Conservation (phyloP, 2,329 filamentous ascomycete genomes). For the Pestalotiopsis fici region DNA sequence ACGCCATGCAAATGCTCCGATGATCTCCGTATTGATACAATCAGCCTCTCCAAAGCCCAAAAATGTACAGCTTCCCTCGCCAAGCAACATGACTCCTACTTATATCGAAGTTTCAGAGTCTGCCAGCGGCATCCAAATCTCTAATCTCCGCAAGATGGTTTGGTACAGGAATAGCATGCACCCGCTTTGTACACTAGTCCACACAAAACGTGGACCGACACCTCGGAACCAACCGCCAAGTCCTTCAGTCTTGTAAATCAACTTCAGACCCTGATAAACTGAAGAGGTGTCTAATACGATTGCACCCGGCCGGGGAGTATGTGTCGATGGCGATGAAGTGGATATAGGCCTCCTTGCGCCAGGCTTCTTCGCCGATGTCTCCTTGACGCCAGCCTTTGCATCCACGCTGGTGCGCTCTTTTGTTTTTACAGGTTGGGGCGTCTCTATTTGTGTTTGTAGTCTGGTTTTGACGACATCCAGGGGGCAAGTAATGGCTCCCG, state of each 20-base stretch:
- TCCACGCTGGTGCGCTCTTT: conserved; percentile 23
- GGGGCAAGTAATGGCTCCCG: conserved; percentile 91
- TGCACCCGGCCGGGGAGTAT: conserved; percentile 76
- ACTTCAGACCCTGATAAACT: conserved; percentile 76
- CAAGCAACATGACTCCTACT: background rate
- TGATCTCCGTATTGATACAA: conserved; percentile 22
- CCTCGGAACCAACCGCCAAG: conserved; percentile 90
- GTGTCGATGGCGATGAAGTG: conserved; percentile 84
- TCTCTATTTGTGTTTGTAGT: conserved; percentile 83
- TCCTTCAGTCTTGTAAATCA: conserved; percentile 91
- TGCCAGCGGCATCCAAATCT: conserved; percentile 45
- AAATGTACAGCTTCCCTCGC: background rate
- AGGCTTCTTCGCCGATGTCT: conserved; percentile 22
- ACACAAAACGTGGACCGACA: conserved; percentile 88
- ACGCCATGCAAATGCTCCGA: conserved; percentile 31
- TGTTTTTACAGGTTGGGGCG: conserved; percentile 28
- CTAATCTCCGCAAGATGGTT: conserved; percentile 77
- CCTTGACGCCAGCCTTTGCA: conserved; percentile 23
- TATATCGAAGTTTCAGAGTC: conserved; percentile 27
- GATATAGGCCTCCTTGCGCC: conserved; percentile 69
- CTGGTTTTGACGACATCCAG: conserved; percentile 94
- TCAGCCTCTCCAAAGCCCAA: background rate
- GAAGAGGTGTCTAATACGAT: conserved; percentile 86
- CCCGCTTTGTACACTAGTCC: conserved; percentile 96
- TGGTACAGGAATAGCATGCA: conserved; percentile 98